phyloP scores from a whole-genome alignment of 2,329 filamentous ascomycete species.

The Pseudogymnoascus sp. region DNA sequence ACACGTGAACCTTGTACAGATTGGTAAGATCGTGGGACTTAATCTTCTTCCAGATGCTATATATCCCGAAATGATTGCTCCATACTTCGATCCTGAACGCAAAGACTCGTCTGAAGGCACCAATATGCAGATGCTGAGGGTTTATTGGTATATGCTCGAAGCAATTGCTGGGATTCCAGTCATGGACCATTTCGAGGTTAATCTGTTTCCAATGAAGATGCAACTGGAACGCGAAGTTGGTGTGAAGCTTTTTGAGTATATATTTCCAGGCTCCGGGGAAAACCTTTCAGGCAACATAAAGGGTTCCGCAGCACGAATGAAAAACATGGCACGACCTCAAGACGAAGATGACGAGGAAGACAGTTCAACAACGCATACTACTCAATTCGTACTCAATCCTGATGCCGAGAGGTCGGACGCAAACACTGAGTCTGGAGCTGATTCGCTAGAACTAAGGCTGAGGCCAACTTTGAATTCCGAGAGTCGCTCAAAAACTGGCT shows the following conservation, averaged over 20 bases:
- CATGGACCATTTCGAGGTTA: conserved; percentile 93
- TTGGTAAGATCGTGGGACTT: conserved; percentile 78
- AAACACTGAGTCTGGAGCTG: conserved; percentile 34
- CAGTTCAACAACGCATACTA: conserved; percentile 24
- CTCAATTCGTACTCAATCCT: not conserved
- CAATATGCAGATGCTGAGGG: conserved; percentile 75
- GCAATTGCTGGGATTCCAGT: conserved; percentile 96
- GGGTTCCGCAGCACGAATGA: conserved; percentile 54
- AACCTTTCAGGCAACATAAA: conserved; percentile 34
- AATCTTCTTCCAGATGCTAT: conserved; percentile 85
- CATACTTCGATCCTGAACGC: conserved; percentile 65
- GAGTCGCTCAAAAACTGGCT: conserved; percentile 20
- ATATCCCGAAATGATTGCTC: conserved; percentile 92
- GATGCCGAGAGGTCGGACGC: conserved; percentile 38
- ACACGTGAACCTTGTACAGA: conserved; percentile 83
- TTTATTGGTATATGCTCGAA: conserved; percentile 98
- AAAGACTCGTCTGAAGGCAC: conserved; percentile 36
- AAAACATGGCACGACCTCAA: conserved; percentile 37
- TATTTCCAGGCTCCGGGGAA: conserved; percentile 71
- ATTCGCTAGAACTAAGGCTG: conserved; percentile 68
- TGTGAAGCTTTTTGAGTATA: conserved; percentile 90
- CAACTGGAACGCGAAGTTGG: conserved; percentile 90
- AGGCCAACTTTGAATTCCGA: conserved; percentile 68
- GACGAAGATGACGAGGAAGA: conserved; percentile 26
- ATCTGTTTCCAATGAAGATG: conserved; percentile 84